These are phyloP conservation scores for Aeminium ludgeri DNA, from an alignment of 495 filamentous ascomycete species.

Conservation along the genomic window DNA sequence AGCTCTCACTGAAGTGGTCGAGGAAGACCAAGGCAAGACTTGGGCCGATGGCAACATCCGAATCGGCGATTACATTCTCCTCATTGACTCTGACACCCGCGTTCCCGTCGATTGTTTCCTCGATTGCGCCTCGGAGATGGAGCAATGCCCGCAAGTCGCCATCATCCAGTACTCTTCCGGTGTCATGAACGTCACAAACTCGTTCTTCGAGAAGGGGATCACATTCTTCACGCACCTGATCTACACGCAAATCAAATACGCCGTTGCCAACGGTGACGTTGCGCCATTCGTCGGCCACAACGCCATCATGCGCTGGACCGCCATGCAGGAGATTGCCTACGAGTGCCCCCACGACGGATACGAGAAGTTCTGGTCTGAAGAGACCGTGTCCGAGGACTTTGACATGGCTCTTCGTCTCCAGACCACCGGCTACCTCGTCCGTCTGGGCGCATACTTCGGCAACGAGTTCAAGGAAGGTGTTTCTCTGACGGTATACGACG, in stretches of 20 bases:
- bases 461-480: slow-evolving; percentile 74
- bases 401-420: slow-evolving; percentile 73
- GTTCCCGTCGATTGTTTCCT: slow-evolving; percentile 32
- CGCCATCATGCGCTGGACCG: slow-evolving; percentile 62
- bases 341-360: slow-evolving; percentile 43
- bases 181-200: slow-evolving; percentile 31
- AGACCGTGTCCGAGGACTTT: slow-evolving; percentile 69
- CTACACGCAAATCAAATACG: slow-evolving; percentile 61
- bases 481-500: slow-evolving; percentile 71
- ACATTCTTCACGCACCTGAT: slow-evolving; percentile 77
- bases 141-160: slow-evolving; percentile 29
- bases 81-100: slow-evolving; percentile 28
- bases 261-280: slow-evolving; percentile 67
- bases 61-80: slow-evolving; percentile 26
- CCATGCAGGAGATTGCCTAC: slow-evolving; percentile 62
- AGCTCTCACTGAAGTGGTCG: slow-evolving; percentile 16
- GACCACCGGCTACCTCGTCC: slow-evolving; percentile 52
- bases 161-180: slow-evolving; percentile 33
- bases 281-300: slow-evolving; percentile 57
- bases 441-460: slow-evolving; percentile 53
- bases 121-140: slow-evolving; percentile 34
- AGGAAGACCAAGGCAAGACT: slow-evolving; percentile 16
- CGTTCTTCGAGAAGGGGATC: slow-evolving; percentile 36
- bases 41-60: slow-evolving; percentile 28
- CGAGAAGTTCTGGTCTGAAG: slow-evolving; percentile 74